A percentile compares a stretch with the other conserved stretches of the same genome.
Evolutionary conservation across 345 rosid genomes (phyloP).

Genomic region (Erodium maritimum): DNA sequence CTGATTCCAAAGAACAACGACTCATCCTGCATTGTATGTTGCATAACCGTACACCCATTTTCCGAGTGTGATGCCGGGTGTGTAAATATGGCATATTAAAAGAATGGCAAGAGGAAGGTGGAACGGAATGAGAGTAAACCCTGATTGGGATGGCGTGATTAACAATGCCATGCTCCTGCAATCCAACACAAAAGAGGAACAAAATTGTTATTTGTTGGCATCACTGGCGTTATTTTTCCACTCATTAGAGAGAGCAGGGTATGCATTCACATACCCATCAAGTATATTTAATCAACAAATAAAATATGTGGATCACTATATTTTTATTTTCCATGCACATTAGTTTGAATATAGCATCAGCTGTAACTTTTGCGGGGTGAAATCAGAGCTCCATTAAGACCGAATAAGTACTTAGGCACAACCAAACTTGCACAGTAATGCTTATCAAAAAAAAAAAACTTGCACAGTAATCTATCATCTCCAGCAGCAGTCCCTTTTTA

Average conservation of each 20-base stretch:
- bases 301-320: too few relatives aligned
- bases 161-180: slow-evolving; percentile 42
- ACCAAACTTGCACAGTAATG: not conserved
- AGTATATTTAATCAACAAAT: too few relatives aligned
- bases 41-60: slow-evolving; percentile 10
- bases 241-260: not conserved
- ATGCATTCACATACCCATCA: not conserved
- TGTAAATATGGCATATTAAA: slow-evolving; percentile 10
- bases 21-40: slow-evolving; percentile 18
- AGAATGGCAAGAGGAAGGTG: slow-evolving; percentile 24
- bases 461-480: not conserved
- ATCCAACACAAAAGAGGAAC: slow-evolving; percentile 1
- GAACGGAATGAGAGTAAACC: slow-evolving; percentile 13
- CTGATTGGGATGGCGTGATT: slow-evolving; percentile 23
- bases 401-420: too few relatives aligned
- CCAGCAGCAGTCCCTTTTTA: not conserved
- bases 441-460: too few relatives aligned
- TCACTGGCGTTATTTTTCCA: slow-evolving; percentile 3
- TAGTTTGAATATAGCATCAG: too few relatives aligned
- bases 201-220: slow-evolving; percentile 6
- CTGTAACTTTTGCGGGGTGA: too few relatives aligned
- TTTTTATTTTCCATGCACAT: too few relatives aligned
- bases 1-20: slow-evolving; percentile 19
- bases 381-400: not conserved
- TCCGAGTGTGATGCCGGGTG: slow-evolving; percentile 17